Conservation (phyloP, 2,329 filamentous ascomycete genomes). For the Colletotrichum tofieldiae region DNA sequence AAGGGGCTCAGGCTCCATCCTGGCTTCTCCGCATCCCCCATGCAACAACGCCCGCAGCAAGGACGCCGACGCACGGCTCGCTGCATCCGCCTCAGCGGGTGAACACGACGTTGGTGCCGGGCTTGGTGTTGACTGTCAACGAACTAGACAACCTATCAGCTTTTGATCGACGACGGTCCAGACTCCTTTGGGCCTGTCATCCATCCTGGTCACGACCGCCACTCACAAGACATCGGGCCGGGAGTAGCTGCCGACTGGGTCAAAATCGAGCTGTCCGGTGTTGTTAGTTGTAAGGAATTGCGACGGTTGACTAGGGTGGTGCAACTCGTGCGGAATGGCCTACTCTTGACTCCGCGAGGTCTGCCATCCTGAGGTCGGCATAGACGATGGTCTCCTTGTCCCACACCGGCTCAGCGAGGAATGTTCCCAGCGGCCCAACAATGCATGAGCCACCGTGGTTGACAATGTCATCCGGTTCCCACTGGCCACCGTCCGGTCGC, state of each 20-base stretch:
- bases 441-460: constrained; percentile 59
- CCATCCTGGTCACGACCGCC: constrained; percentile 21
- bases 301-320: constrained; percentile 1
- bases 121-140: constrained; percentile 52
- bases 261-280: constrained; percentile 56
- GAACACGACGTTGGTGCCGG: constrained; percentile 50
- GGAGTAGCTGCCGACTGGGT: constrained; percentile 58
- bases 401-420: constrained; percentile 57
- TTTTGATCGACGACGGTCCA: constrained; percentile 17
- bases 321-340: constrained; percentile 30
- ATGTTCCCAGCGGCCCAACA: constrained; percentile 57
- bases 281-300: constrained; percentile 15
- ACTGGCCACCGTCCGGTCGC: constrained; percentile 54
- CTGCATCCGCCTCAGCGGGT: constrained; percentile 32
- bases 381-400: constrained; percentile 58
- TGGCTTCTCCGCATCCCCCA: constrained; percentile 7
- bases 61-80: neutral
- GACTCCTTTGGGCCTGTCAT: constrained; percentile 14
- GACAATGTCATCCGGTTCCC: constrained; percentile 56
- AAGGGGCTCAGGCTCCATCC: neutral
- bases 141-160: constrained; percentile 38
- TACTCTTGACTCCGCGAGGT: constrained; percentile 56
- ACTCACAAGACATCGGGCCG: constrained; percentile 59
- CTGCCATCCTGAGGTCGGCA: constrained; percentile 53
- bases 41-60: constrained; percentile 9